Evolutionary conservation across 2,329 filamentous ascomycete species (phyloP), one percentile per base, ranked within the genome.

Genomic region (Xylogone sp.): DNA sequence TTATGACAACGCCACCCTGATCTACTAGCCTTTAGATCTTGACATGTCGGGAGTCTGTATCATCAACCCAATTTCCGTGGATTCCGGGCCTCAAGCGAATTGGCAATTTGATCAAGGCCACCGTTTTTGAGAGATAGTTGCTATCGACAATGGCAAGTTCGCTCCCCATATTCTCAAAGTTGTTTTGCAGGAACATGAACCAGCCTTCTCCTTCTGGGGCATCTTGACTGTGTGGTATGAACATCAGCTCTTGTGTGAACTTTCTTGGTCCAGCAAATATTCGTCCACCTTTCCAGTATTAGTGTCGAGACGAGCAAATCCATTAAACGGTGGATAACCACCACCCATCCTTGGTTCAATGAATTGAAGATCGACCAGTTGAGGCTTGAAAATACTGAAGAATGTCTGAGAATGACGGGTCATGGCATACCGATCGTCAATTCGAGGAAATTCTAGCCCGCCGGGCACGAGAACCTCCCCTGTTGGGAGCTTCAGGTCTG

Each of bases 321-420:
- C 7, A 42, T 56, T 56, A 22, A 43, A 54, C 8, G 34, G 19
- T n/a, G 49, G 47, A 21, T 18, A 27, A 19, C 51, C 51, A 4
- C 55, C 53, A 21, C 50, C 50, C 42, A 49, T 45, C 8, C 27
- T 27, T 21, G 31, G 42, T 16, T 19, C 13, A 3, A 55, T 45
- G 44, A 45, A 13, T 27, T 21, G 27, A 34, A 57, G 57, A 44
- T 64, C 61, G 3, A 58, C 53, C 39, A 53, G 58, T 4, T 52
- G 53, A 3, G 52, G 56, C 39, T 63, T 59, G 34, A 65, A 60
- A 1, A 59, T 51, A 1, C 71, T 65, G 54, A 75, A 72, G 73
- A 75, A 78, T 60, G 75, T 75, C 60, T 76, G 72, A 9, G 59
- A 61, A 58, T 77, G 75, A 42, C 65, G 64, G 56, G 71, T 72